phyloP scores from a whole-genome alignment of 768 basidiomycete genomes.

The Suillus cothurnatus region DNA sequence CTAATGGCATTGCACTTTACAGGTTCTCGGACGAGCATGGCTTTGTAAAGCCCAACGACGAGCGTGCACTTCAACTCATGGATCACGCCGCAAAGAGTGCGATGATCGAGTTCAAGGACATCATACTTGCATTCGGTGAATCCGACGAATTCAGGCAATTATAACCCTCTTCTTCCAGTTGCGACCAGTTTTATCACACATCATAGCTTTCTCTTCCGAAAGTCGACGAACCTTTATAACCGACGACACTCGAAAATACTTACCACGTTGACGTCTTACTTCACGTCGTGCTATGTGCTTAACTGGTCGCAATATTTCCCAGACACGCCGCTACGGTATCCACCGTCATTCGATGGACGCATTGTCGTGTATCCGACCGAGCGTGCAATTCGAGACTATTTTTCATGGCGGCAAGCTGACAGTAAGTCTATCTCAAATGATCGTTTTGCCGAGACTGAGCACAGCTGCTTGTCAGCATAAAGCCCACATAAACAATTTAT shows the following conservation, averaged over 20 bases:
- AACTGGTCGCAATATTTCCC: constrained; percentile 85
- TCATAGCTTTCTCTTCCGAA: constrained; percentile 82
- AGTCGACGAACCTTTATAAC: constrained; percentile 76
- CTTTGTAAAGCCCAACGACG: constrained; percentile 92
- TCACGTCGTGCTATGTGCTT: constrained; percentile 90
- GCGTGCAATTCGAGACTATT: constrained; percentile 84
- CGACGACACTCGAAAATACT: constrained; percentile 87
- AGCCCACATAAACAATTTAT: constrained; percentile 98
- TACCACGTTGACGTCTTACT: constrained; percentile 79
- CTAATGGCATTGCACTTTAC: constrained; percentile 2
- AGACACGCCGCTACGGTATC: constrained; percentile 67
- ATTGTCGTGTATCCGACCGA: constrained; percentile 79
- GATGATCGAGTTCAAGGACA: constrained; percentile 83
- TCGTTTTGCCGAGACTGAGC: constrained; percentile 11
- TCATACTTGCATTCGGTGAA: constrained; percentile 90
- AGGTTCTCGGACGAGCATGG: constrained; percentile 86
- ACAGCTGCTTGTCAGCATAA: constrained; percentile 21
- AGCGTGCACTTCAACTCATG: constrained; percentile 86
- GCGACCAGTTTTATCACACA: not conserved
- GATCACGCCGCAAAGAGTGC: constrained; percentile 82
- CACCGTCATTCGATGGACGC: constrained; percentile 92
- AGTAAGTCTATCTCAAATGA: constrained; percentile 54
- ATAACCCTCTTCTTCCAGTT: not conserved
- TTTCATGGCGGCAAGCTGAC: constrained; percentile 94
- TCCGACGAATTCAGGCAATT: constrained; percentile 94